These are phyloP conservation scores for Trichoderma reesei DNA, from an alignment of 495 filamentous ascomycete genomes.

Conservation along the genomic window DNA sequence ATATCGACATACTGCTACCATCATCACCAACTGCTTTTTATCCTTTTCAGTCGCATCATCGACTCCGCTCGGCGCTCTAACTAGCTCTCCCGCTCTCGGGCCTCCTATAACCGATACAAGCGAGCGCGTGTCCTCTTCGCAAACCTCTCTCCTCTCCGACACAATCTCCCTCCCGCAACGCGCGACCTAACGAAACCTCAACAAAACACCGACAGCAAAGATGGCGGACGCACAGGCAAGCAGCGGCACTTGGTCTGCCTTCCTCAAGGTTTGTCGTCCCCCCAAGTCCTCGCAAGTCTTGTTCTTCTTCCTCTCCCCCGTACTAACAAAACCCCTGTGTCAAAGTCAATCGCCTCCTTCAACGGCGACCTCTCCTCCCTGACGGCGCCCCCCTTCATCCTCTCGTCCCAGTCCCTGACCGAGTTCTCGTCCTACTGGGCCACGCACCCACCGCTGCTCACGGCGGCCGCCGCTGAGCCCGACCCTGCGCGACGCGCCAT, in stretches of 20 bases:
- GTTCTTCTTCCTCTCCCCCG: no score
- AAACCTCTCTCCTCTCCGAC: not conserved
- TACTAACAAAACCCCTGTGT: not conserved
- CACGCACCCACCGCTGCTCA: constrained; percentile 81
- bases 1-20: not conserved
- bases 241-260: constrained; percentile 39
- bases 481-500: constrained; percentile 78
- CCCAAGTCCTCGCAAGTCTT: no score
- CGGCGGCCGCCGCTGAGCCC: constrained; percentile 70
- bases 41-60: not conserved
- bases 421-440: constrained; percentile 98
- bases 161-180: not conserved
- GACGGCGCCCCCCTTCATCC: constrained; percentile 93
- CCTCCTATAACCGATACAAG: not conserved
- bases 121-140: no score
- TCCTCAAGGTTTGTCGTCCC: constrained; percentile 36
- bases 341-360: constrained; percentile 86
- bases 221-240: constrained; percentile 22
- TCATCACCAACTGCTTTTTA: not conserved
- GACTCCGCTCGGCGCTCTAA: not conserved
- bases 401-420: constrained; percentile 79
- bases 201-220: not conserved
- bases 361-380: constrained; percentile 90
- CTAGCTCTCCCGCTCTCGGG: not conserved
- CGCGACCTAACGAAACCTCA: not conserved